These are phyloP conservation scores for Venturia pyrina DNA, from an alignment of 2,329 filamentous ascomycete species.

Conservation along the genomic window DNA sequence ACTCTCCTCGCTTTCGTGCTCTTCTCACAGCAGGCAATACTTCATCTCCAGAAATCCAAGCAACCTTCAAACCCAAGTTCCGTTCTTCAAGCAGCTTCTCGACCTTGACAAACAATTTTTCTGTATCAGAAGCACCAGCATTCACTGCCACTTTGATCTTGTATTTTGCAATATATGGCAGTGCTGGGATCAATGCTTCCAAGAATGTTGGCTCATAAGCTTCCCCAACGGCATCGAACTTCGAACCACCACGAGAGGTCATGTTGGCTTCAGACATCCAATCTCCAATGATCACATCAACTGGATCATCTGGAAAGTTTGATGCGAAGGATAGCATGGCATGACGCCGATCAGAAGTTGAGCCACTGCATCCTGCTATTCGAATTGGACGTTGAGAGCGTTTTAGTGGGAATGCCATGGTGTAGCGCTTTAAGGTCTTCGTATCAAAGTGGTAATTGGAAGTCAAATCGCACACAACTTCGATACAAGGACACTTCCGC, in stretches of 20 bases:
- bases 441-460: background rate
- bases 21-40: constrained; percentile 25
- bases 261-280: constrained; percentile 45
- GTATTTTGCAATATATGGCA: constrained; percentile 23
- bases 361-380: constrained; percentile 23
- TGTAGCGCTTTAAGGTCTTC: background rate
- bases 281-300: constrained; percentile 33
- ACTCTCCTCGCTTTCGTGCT: constrained; percentile 27
- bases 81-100: constrained; percentile 19
- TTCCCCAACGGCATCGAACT: constrained; percentile 21
- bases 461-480: background rate
- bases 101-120: constrained; percentile 21
- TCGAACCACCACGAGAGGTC: constrained; percentile 25
- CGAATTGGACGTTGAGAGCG: constrained; percentile 11
- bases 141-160: constrained; percentile 26
- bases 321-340: constrained; percentile 22
- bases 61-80: constrained; percentile 22
- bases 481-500: background rate
- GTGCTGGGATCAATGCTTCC: constrained; percentile 35
- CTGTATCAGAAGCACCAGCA: constrained; percentile 24
- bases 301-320: constrained; percentile 21
- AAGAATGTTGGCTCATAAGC: constrained; percentile 45
- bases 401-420: background rate
- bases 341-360: constrained; percentile 23
- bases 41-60: constrained; percentile 36